phyloP scores from a whole-genome alignment of 768 basidiomycete species.

The Tricholoma furcatifolium region DNA sequence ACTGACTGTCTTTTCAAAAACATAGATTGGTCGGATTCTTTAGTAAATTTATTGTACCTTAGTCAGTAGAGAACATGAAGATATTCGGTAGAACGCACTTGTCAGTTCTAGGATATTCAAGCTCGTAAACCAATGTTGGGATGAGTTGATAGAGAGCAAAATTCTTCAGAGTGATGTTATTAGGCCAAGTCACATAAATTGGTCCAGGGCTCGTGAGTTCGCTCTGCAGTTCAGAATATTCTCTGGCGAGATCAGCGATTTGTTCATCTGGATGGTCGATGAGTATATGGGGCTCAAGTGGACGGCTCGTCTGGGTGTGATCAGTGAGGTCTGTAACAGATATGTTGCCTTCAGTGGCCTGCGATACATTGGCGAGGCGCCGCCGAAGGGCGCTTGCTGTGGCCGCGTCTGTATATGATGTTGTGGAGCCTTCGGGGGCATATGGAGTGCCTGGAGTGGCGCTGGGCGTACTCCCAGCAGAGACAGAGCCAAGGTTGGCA shows the following conservation, averaged over 20 bases:
- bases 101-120: constrained; percentile 93
- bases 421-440: constrained; percentile 42
- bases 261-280: constrained; percentile 62
- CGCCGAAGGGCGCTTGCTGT: constrained; percentile 55
- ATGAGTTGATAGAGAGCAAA: constrained; percentile 85
- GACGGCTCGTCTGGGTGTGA: constrained; percentile 8
- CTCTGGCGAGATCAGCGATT: constrained; percentile 69
- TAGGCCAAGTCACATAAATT: constrained; percentile 70
- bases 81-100: constrained; percentile 40
- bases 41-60: constrained; percentile 5
- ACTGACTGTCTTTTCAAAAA: constrained; percentile 70
- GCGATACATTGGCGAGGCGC: constrained; percentile 47
- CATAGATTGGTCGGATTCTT: constrained; percentile 78
- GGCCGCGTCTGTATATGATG: constrained; percentile 52
- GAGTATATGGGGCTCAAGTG: constrained; percentile 43
- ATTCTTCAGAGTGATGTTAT: constrained; percentile 78
- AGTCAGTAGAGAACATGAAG: not conserved
- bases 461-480: constrained; percentile 26
- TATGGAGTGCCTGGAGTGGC: constrained; percentile 42
- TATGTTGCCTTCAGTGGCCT: constrained; percentile 21
- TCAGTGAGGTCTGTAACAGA: constrained; percentile 12
- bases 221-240: constrained; percentile 71
- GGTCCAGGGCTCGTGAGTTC: constrained; percentile 78
- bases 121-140: constrained; percentile 93
- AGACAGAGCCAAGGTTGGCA: constrained; percentile 14